Percentiles rank a stretch among this genome's conserved stretches.
Conservation (phyloP, 169 alveolate species). For the Plasmodium ovale region DNA sequence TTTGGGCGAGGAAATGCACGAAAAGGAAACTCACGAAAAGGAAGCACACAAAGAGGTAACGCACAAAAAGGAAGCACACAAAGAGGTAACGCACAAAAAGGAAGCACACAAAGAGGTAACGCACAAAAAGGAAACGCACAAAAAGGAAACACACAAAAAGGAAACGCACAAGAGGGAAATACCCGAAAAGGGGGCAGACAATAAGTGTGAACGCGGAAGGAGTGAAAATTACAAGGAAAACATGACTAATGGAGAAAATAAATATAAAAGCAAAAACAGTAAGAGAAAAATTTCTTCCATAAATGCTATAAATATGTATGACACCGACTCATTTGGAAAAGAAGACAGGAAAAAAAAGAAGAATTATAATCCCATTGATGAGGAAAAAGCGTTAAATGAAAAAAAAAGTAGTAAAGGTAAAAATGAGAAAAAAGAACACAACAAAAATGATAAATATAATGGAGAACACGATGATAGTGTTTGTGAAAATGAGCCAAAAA, state of each 20-base stretch:
- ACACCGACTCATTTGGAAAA: background rate
- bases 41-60: too few species aligned
- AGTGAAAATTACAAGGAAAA: background rate
- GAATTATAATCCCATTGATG: background rate
- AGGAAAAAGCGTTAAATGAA: background rate
- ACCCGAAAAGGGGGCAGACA: background rate
- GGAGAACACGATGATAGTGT: background rate
- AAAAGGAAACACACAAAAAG: too few species aligned
- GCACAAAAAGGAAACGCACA: too few species aligned
- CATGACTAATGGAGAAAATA: slow-evolving; percentile 7
- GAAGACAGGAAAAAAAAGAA: slow-evolving; percentile 13
- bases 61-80: too few species aligned
- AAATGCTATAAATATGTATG: slow-evolving; percentile 2
- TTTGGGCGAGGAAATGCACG: too few species aligned
- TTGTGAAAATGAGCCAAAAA: background rate
- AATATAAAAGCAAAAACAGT: slow-evolving; percentile 16
- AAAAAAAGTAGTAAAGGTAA: background rate
- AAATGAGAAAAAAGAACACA: background rate
- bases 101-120: too few species aligned
- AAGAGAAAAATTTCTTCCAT: slow-evolving; percentile 3
- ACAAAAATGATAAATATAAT: background rate
- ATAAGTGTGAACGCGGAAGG: background rate
- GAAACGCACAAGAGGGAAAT: background rate
- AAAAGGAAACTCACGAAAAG: too few species aligned
- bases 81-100: too few species aligned